Conservation (phyloP, 2,329 filamentous ascomycete genomes). For the Zasmidium angulare region DNA sequence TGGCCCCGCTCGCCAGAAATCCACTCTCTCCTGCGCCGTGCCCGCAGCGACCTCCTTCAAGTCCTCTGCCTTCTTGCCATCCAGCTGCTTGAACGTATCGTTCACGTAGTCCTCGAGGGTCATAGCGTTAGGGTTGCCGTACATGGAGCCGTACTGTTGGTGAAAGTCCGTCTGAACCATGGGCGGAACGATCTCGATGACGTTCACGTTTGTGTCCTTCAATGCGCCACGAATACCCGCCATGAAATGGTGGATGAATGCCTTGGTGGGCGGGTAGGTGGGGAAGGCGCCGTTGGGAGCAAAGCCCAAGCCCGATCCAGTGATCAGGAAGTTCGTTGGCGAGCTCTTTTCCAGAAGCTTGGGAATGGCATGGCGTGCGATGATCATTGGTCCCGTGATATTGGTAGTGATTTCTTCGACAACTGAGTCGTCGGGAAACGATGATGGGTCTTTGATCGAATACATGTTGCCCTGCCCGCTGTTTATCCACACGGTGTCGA, state of each 20-base stretch:
- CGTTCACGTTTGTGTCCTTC: slow-evolving; percentile 18
- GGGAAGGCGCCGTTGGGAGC: slow-evolving; percentile 17
- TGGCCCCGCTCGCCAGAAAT: slow-evolving; percentile 7
- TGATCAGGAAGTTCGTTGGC: slow-evolving; percentile 17
- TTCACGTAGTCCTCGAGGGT: slow-evolving; percentile 13
- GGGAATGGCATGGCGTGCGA: slow-evolving; percentile 20
- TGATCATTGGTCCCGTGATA: slow-evolving; percentile 17
- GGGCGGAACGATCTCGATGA: slow-evolving; percentile 26
- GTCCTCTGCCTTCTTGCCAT: slow-evolving; percentile 12
- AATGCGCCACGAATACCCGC: slow-evolving; percentile 18
- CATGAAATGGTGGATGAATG: slow-evolving; percentile 18
- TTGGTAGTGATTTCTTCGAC: slow-evolving; percentile 17
- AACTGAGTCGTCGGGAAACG: slow-evolving; percentile 4
- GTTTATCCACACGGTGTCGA: slow-evolving; percentile 21
- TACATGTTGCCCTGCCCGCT: slow-evolving; percentile 7
- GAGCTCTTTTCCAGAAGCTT: slow-evolving; percentile 8
- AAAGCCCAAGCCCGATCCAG: slow-evolving; percentile 20
- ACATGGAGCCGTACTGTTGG: not conserved
- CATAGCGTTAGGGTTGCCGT: too few relatives aligned
- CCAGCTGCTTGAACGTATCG: slow-evolving; percentile 14
- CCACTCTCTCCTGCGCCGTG: slow-evolving; percentile 10
- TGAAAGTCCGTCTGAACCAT: slow-evolving; percentile 10
- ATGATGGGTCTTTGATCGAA: slow-evolving; percentile 3
- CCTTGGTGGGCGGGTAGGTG: slow-evolving; percentile 23
- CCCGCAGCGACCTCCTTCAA: slow-evolving; percentile 21